Evolutionary conservation across 192 early-diverging fungal genomes (phyloP).

Genomic region (Coemansia furcata): DNA sequence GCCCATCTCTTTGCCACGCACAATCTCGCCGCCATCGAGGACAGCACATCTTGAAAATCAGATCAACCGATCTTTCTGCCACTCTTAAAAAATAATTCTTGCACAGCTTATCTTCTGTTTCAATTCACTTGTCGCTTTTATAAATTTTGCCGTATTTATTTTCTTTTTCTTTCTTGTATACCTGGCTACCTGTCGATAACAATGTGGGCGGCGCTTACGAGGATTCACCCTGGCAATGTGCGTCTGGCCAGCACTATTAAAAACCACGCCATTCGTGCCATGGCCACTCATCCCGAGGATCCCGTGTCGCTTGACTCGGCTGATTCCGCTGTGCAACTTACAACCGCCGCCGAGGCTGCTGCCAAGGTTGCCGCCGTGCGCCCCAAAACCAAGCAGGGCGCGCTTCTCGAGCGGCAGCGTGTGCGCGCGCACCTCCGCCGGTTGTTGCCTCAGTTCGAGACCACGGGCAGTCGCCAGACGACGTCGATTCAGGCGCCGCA

Average conservation of each 20-base stretch:
- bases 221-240: constrained; percentile 1
- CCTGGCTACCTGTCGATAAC: not conserved
- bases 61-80: not conserved
- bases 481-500: not conserved
- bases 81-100: not conserved
- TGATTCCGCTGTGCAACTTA: not conserved
- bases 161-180: not conserved
- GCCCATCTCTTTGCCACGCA: constrained; percentile 38
- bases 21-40: constrained; percentile 6
- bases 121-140: not conserved
- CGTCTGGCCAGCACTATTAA: not conserved
- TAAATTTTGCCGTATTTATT: not conserved
- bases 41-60: not conserved
- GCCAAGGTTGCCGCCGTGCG: not conserved
- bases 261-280: not conserved
- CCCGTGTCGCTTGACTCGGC: not conserved
- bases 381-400: not conserved
- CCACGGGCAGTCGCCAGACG: constrained; percentile 12
- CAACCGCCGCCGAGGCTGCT: not conserved
- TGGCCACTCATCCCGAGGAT: constrained; percentile 5
- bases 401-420: constrained; percentile 1
- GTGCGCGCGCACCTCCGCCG: constrained; percentile 15
- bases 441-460: constrained; percentile 13
- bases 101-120: not conserved
- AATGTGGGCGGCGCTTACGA: constrained; percentile 1